Evolutionary conservation across 148 eudicot species (phyloP).

Genomic region (Pouteria glomerata): DNA sequence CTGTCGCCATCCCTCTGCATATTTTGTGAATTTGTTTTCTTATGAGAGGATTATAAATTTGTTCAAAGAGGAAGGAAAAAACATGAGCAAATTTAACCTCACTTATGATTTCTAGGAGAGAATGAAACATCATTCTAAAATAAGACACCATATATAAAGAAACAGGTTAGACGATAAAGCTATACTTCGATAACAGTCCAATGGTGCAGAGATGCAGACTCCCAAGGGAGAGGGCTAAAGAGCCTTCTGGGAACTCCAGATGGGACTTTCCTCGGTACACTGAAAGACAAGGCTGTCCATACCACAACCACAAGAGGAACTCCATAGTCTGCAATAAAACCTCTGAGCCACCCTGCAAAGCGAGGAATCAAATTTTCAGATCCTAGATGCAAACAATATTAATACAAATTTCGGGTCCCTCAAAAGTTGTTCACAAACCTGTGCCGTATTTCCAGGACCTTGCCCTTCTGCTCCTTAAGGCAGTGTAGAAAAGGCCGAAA

Average conservation of each 20-base stretch:
- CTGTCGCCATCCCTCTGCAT: too few relatives aligned
- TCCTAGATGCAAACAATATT: background rate
- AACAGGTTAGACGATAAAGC: background rate
- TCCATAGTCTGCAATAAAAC: conserved; percentile 75
- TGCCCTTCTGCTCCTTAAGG: conserved; percentile 51
- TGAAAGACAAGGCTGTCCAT: conserved; percentile 66
- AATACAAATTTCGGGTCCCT: background rate
- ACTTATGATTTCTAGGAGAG: background rate
- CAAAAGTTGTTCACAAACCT: conserved; percentile 23
- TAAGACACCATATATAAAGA: too few relatives aligned
- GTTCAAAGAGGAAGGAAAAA: background rate
- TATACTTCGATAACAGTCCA: conserved; percentile 65
- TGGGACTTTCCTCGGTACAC: conserved; percentile 47
- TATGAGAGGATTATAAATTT: too few relatives aligned
- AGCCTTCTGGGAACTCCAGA: conserved; percentile 70
- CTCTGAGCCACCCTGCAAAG: conserved; percentile 46
- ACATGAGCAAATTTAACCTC: background rate
- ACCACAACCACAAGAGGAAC: conserved; percentile 62
- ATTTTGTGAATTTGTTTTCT: too few relatives aligned
- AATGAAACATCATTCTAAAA: background rate
- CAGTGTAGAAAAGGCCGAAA: conserved; percentile 49
- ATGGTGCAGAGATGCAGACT: conserved; percentile 48
- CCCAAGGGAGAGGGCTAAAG: conserved; percentile 71
- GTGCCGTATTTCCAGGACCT: conserved; percentile 73
- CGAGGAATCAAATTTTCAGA: background rate